These are phyloP conservation scores for Prunus kanzakura DNA, from an alignment of 306 rosid genomes.

Conservation along the genomic window DNA sequence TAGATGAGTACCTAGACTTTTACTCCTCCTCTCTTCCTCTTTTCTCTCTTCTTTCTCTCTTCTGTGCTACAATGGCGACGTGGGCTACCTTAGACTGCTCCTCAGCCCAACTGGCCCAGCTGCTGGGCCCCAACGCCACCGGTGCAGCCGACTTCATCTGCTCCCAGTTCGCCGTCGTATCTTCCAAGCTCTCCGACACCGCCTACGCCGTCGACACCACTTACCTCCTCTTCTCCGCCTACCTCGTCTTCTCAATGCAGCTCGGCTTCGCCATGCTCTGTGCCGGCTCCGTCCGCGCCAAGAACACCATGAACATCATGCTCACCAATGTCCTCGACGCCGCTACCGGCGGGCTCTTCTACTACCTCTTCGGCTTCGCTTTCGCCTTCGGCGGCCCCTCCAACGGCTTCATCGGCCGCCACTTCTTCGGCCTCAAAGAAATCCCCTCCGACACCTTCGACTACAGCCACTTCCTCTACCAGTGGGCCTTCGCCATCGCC, in stretches of 20 bases:
- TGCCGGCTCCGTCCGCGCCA: constrained; percentile 97
- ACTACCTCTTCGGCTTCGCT: constrained; percentile 92
- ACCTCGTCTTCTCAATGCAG: constrained; percentile 98
- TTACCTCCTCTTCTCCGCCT: constrained; percentile 86
- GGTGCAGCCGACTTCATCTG: constrained; percentile 68
- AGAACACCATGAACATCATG: constrained; percentile 99
- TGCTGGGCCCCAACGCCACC: constrained; percentile 53
- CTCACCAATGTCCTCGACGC: constrained; percentile 95
- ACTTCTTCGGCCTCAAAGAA: constrained; percentile 60
- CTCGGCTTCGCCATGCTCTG: constrained; percentile 98
- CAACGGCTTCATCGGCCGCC: constrained; percentile 80
- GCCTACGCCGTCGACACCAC: constrained; percentile 59
- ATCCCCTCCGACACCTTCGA: constrained; percentile 36
- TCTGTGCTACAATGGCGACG: constrained; percentile 25
- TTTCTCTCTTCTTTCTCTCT: neutral
- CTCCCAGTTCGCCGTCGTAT: constrained; percentile 33
- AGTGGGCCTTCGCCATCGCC: constrained; percentile 97
- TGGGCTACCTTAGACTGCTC: constrained; percentile 30
- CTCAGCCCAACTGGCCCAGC: constrained; percentile 31
- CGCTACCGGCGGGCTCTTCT: constrained; percentile 80
- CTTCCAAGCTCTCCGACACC: constrained; percentile 42
- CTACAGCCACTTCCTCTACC: constrained; percentile 69
- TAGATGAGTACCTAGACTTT: neutral
- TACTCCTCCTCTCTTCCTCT: neutral
- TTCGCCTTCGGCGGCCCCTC: constrained; percentile 81